Evolutionary conservation across 2,329 filamentous ascomycete species (phyloP), one percentile per base, ranked within the genome.

Genomic region (Diaporthe humulicola): DNA sequence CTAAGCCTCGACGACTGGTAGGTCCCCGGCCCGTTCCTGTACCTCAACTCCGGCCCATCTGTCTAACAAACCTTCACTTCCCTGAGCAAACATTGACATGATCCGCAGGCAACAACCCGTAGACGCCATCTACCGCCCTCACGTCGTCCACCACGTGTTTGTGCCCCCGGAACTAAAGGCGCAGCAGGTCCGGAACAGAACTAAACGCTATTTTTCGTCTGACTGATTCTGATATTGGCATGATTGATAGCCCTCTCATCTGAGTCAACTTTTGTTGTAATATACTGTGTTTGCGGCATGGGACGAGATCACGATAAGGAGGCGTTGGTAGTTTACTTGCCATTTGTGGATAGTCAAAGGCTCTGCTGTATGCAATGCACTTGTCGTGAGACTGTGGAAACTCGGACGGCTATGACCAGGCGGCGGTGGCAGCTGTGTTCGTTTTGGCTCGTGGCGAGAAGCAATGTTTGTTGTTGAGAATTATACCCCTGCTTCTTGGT

Each of bases 121-220:
- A 4, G 95, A 98, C 83, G 95, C 95, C 7, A 93, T 98, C 22
- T 98, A 98, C 82, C 89, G 95, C 66, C 96, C 96, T 8, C 96
- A 98, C 82, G 95, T 98, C 22, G 96, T 98, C 4, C 96, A 98
- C 84, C 96, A 98, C 82, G 96, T 94, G 22, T 89, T 90, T 61
- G 87, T 93, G 64, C 92, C 92, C 14, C 88, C 90, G 6, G 93
- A 94, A 78, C 88, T 93, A 79, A 94, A 94, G 80, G 92, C 93
- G 3, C 90, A 93, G 76, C 90, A 93, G 78, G 86, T 91, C 2
- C 87, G 89, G 78, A 93, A 87, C 79, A 92, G 91, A 80, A 89
- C 90, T 56, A 95, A 94, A 82, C 88, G 92, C 74, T 95, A 95
- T 79, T 95, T 95, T 81, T 90, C 91, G 4, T 91, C 92, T 4